Evolutionary conservation across 768 basidiomycete species (phyloP), one percentile per base, ranked within the genome.

Genomic region (Lyophyllum shimeji): DNA sequence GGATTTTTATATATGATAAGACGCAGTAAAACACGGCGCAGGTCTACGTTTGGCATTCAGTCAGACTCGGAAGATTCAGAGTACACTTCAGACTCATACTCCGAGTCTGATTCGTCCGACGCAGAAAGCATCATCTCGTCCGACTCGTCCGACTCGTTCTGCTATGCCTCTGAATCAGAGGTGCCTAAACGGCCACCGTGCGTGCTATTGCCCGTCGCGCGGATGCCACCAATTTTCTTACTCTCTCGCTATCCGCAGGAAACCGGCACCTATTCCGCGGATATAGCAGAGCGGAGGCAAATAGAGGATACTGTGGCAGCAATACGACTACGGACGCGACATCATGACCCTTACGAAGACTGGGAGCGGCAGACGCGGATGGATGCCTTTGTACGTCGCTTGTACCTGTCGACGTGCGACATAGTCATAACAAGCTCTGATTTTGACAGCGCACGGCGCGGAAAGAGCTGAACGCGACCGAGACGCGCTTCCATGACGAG

Each of bases 311-410:
- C 80, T 1, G 65, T 82, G 21, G 76, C 80, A 13, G 74, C 81
- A 21, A 82, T 83, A 60, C 75, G 81, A 27, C 70, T 80, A 29
- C 76, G 79, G 29, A 75, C 78, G 18, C 76, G 76, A 49, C 76
- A 82, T 73, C 71, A 77, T 58, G 81, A 83, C 58, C 80, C 80
- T 54, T 83, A 82, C 57, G 81, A 82, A 67, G 79, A 82, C 62
- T 83, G 82, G 82, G 77, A 82, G 67, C 74, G 75, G 54, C 69
- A 77, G 57, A 77, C 78, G 55, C 73, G 79, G 45, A 75, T 74
- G 64, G 79, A 82, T 63, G 77, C 82, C 23, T 78, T 81, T 58
- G 81, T 82, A 64, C 56, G 81, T 71, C 7, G 37, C 50, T 39
- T 55, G 11, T 25, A 17, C 13, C 42, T 15, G 18, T 27, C 3